phyloP scores from a whole-genome alignment of 768 basidiomycete genomes.

The Lactarius hatsudake region DNA sequence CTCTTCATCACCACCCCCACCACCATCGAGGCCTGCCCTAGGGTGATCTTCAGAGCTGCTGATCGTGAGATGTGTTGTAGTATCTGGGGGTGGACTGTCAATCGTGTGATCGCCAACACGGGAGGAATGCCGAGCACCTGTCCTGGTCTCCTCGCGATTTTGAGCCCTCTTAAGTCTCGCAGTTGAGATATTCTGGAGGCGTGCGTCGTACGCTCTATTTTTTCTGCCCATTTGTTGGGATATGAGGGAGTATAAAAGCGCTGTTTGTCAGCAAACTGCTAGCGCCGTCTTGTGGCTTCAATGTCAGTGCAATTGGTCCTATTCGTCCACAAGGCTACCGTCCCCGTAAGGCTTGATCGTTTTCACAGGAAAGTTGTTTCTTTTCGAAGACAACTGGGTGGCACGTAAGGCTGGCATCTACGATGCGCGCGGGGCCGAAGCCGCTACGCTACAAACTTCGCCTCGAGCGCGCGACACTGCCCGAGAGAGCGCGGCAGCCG shows the following conservation, averaged over 20 bases:
- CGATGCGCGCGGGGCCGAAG: too few species aligned
- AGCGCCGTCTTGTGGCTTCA: too few species aligned
- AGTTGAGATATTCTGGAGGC: not conserved
- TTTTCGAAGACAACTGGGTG: too few species aligned
- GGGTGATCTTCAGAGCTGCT: not conserved
- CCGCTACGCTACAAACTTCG: too few species aligned
- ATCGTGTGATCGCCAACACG: not conserved
- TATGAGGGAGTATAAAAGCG: not conserved
- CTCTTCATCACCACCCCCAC: not conserved
- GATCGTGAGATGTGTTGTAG: not conserved
- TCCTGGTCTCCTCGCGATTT: not conserved
- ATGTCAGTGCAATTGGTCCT: too few species aligned
- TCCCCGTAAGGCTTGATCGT: too few species aligned
- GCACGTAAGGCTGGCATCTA: too few species aligned
- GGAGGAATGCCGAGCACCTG: not conserved
- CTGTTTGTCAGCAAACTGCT: not conserved
- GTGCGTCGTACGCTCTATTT: not conserved
- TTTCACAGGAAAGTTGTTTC: too few species aligned
- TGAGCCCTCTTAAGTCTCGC: not conserved
- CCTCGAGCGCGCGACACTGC: too few species aligned
- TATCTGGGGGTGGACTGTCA: not conserved
- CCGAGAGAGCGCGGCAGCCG: too few species aligned
- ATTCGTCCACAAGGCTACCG: too few species aligned
- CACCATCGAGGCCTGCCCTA: not conserved
- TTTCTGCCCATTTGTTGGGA: not conserved